Evolutionary conservation across 1,139 yeast species (phyloP).

Genomic region (Lodderomyces pseudojiufengensis): DNA sequence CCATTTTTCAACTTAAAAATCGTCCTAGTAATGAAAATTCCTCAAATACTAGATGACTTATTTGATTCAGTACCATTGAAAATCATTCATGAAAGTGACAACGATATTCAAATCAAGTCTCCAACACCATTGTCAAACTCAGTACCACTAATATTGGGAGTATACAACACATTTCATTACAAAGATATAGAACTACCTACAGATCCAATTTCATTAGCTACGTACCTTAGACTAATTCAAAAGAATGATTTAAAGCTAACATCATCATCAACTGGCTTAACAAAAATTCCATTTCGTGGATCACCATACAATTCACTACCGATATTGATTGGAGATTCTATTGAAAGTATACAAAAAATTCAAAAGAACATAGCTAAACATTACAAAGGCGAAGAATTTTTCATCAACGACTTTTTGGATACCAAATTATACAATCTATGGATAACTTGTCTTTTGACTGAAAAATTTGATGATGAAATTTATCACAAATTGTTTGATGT

Average conservation of each 20-base stretch:
- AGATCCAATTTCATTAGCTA: constrained; percentile 43
- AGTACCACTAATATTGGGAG: constrained; percentile 35
- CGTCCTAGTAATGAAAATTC: constrained; percentile 24
- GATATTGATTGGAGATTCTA: constrained; percentile 38
- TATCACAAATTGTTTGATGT: constrained; percentile 19
- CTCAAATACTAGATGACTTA: constrained; percentile 36
- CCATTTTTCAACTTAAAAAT: no score
- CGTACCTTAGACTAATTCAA: constrained; percentile 29
- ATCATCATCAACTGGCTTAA: not conserved
- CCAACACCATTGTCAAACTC: not conserved
- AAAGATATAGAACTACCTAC: constrained; percentile 27
- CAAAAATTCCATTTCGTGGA: constrained; percentile 18
- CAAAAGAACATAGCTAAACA: constrained; percentile 7
- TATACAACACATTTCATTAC: constrained; percentile 31
- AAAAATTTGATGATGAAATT: constrained; percentile 12
- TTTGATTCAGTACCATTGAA: constrained; percentile 50
- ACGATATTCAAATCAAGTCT: constrained; percentile 5
- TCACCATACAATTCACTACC: constrained; percentile 44
- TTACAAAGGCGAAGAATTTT: constrained; percentile 7
- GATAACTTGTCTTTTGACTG: constrained; percentile 28
- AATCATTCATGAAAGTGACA: constrained; percentile 31
- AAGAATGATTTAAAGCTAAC: constrained; percentile 30
- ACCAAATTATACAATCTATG: constrained; percentile 39
- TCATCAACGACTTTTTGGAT: constrained; percentile 35
- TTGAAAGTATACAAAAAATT: constrained; percentile 19